Conservation (phyloP, 2,329 filamentous ascomycete genomes). For the Cercospora janseana region DNA sequence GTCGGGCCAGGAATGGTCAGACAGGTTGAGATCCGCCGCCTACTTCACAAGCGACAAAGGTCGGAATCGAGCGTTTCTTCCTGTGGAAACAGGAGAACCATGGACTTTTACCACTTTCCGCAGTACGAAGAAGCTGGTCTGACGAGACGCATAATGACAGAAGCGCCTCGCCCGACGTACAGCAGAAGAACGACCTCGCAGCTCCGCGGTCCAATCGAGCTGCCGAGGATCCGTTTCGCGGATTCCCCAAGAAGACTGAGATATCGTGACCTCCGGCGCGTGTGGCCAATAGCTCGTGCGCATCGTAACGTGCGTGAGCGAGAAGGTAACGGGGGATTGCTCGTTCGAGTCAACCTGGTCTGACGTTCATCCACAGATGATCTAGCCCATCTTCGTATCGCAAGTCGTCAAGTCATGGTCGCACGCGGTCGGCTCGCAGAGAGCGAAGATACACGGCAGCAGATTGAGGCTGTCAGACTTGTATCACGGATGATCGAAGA, state of each 20-base stretch:
- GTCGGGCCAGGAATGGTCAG: too few relatives aligned
- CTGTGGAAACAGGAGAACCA: neutral
- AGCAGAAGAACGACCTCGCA: neutral
- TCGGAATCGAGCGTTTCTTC: too few relatives aligned
- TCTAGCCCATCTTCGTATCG: neutral
- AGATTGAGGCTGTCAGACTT: neutral
- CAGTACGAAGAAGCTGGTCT: neutral
- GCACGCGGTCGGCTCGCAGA: neutral
- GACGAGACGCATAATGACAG: neutral
- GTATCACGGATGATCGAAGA: slow-evolving; percentile 1
- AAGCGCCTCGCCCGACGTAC: neutral
- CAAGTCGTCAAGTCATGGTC: neutral
- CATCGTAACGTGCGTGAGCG: neutral
- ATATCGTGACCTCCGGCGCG: neutral
- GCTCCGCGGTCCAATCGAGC: neutral
- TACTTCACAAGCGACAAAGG: too few relatives aligned
- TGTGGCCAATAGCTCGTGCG: neutral
- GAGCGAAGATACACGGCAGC: neutral
- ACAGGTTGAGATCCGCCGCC: too few relatives aligned
- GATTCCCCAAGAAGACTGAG: neutral
- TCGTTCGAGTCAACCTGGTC: neutral
- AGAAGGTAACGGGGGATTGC: neutral
- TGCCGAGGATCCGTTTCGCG: neutral
- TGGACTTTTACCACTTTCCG: slow-evolving; percentile 4
- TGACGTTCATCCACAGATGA: neutral